Percentiles rank a stretch among this genome's conserved stretches.
These are phyloP conservation scores for Quercus tomentella DNA, from an alignment of 331 rosid species.

Conservation along the genomic window DNA sequence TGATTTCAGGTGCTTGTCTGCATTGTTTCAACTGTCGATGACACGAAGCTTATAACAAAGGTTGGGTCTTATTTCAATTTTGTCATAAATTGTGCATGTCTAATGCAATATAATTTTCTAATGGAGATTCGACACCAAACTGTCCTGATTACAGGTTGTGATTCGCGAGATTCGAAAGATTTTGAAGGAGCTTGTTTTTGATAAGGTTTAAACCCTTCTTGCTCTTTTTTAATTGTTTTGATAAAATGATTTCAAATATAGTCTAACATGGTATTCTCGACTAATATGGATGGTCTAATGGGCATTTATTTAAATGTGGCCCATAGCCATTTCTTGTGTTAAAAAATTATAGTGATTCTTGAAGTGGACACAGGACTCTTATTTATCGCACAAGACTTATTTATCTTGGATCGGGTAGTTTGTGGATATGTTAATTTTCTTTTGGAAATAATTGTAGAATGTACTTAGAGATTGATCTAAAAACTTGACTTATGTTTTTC, in stretches of 20 bases:
- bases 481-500: not conserved
- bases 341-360: not conserved
- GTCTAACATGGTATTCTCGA: constrained; percentile 1
- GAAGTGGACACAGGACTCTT: not conserved
- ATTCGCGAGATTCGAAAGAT: constrained; percentile 59
- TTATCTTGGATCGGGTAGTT: not conserved
- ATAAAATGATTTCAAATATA: not conserved
- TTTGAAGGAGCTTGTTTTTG: constrained; percentile 69
- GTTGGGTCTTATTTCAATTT: constrained; percentile 36
- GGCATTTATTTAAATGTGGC: not conserved
- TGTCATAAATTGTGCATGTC: constrained; percentile 11
- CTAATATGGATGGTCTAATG: not conserved
- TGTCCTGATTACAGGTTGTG: constrained; percentile 53
- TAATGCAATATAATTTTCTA: not conserved
- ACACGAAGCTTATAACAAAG: constrained; percentile 84
- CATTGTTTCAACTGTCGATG: constrained; percentile 81
- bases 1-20: constrained; percentile 69
- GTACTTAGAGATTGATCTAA: not conserved
- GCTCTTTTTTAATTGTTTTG: not conserved
- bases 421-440: not conserved
- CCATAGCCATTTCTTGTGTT: not conserved
- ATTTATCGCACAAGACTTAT: not conserved
- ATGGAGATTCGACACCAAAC: constrained; percentile 11
- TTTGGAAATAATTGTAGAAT: not conserved
- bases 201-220: constrained; percentile 55